Conservation (phyloP, 352 stramenopile species). For the Phytophthora hibernalis region DNA sequence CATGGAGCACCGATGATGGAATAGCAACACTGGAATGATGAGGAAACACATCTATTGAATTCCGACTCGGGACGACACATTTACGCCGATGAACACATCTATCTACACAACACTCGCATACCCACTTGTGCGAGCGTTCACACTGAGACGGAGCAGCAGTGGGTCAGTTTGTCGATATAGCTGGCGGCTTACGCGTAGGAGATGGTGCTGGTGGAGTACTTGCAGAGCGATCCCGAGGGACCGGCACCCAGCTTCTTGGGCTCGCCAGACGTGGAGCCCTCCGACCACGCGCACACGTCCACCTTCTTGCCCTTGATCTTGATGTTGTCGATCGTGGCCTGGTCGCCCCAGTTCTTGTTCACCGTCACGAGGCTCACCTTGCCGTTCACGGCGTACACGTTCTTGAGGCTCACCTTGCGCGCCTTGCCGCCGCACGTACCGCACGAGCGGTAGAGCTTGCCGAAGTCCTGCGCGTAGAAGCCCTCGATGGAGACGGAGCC, state of each 20-base stretch:
- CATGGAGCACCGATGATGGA: too few species aligned
- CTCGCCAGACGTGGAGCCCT: constrained; percentile 21
- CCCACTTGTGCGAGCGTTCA: constrained; percentile 6
- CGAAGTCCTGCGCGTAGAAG: too few species aligned
- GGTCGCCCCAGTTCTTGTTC: constrained; percentile 25
- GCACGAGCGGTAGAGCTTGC: too few species aligned
- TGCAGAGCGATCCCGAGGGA: constrained; percentile 34
- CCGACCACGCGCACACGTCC: constrained; percentile 22
- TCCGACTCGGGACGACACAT: constrained; percentile 1
- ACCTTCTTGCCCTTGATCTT: constrained; percentile 34
- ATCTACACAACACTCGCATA: neutral
- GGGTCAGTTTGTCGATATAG: neutral
- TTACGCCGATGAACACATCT: neutral
- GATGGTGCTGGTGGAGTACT: constrained; percentile 36
- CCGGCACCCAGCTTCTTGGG: constrained; percentile 22
- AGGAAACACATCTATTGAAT: constrained; percentile 11
- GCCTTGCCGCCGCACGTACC: too few species aligned
- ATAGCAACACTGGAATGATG: neutral
- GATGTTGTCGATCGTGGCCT: constrained; percentile 27
- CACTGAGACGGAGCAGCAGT: neutral
- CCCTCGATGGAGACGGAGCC: too few species aligned
- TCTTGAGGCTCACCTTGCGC: too few species aligned
- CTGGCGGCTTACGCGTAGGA: constrained; percentile 8
- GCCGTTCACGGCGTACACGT: constrained; percentile 18
- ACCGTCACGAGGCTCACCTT: constrained; percentile 24